Evolutionary conservation across 345 rosid species (phyloP), one percentile per base, ranked within the genome.

Genomic region (Eucalyptus caleyi): DNA sequence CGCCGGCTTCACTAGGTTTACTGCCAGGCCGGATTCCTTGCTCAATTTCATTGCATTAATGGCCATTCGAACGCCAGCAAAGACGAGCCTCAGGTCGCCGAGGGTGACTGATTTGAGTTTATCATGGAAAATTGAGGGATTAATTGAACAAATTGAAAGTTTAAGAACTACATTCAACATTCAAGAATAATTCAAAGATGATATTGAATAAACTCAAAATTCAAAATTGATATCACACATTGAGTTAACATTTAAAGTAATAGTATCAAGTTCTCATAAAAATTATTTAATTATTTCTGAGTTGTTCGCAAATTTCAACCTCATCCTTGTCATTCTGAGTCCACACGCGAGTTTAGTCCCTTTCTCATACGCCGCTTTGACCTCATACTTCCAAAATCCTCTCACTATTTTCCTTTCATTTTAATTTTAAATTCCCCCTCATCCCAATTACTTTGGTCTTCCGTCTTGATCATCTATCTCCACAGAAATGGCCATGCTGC

Each of bases 191-290:
- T 59, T 24, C 15, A 11, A 59, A 1, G 7, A 59, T 24, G 0
- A 59, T 24, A 26, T 59, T 26, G 14, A 59, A 59, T 26, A 11
- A 59, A 59, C 26, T 60, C 30, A 60, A 60, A 27, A 6, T 60
- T 11, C n/a, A 60, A 60, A 11, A 27, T 26, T 11, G n/a, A 60
- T 2, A 60, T 60, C 1, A 0, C 16, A 60, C 4, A 6, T 60
- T 60, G 0, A 12, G 0, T 60, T 11, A 60, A 60, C 11, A 0
- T 60, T 27, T 60, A 60, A 0, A 24, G 0, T 5, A 60, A 11
- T 24, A 27, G 4, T 60, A 2, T 60, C 32, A 60, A 60, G 15
- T 26, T 60, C 3, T 27, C 15, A 11, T 60, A 60, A 26, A 59
- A 60, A 11, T 26, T 60, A 59, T 11, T 59, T 1, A 54, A 60